Evolutionary conservation across 495 filamentous ascomycete species (phyloP).

Genomic region (Articulospora tetracladia): DNA sequence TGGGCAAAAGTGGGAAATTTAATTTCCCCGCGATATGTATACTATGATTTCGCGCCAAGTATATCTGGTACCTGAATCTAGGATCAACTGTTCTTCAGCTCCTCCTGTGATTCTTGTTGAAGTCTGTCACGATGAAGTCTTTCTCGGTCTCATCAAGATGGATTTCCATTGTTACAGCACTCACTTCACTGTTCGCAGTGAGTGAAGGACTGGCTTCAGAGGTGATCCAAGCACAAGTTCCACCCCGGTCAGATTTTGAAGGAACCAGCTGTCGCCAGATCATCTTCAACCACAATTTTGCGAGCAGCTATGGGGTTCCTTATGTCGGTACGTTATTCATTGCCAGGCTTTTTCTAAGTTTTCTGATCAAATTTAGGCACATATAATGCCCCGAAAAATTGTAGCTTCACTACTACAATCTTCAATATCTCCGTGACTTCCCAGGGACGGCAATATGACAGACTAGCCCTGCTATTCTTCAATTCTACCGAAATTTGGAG

Average conservation of each 20-base stretch:
- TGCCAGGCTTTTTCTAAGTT: background rate
- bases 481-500: conserved; percentile 76
- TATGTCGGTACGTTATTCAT: conserved; percentile 58
- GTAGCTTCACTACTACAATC: conserved; percentile 67
- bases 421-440: conserved; percentile 79
- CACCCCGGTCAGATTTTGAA: background rate
- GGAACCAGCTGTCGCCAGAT: background rate
- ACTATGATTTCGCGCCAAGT: background rate
- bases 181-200: background rate
- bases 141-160: background rate
- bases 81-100: background rate
- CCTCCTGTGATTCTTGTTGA: background rate
- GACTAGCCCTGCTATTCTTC: conserved; percentile 72
- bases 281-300: conserved; percentile 69
- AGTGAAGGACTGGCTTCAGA: background rate
- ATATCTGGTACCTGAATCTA: background rate
- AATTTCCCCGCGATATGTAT: background rate
- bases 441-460: conserved; percentile 69
- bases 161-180: background rate
- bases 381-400: conserved; percentile 59
- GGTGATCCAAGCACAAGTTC: conserved; percentile 1
- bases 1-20: conserved; percentile 1
- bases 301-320: conserved; percentile 69
- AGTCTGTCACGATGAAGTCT: background rate
- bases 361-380: conserved; percentile 32